Evolutionary conservation across 768 basidiomycete species (phyloP).

Genomic region (Boletus fagicola): DNA sequence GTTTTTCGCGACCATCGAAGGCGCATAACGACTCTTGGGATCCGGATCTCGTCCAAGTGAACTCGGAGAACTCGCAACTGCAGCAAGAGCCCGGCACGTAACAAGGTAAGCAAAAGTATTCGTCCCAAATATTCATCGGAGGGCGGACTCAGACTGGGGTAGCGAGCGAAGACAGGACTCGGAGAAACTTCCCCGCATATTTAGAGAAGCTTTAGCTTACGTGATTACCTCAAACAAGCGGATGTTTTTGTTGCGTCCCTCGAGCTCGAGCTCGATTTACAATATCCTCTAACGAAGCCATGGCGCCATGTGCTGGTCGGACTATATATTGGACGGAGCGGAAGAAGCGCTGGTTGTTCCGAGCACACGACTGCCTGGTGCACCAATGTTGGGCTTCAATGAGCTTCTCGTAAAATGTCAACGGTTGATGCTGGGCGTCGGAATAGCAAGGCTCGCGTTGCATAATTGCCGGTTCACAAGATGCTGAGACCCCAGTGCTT

Average conservation of each 20-base stretch:
- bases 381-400: not conserved
- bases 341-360: not conserved
- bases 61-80: conserved; percentile 1
- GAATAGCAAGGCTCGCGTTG: too few species aligned
- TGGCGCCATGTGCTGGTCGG: too few species aligned
- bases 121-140: conserved; percentile 10
- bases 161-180: not conserved
- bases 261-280: too few species aligned
- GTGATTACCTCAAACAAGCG: conserved; percentile 1
- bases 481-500: too few species aligned
- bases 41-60: conserved; percentile 6
- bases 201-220: not conserved
- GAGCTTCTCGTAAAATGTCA: not conserved
- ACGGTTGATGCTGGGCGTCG: not conserved
- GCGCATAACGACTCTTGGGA: not conserved
- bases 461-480: too few species aligned
- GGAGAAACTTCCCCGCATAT: not conserved
- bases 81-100: not conserved
- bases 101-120: conserved; percentile 9
- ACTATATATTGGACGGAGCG: too few species aligned
- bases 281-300: too few species aligned
- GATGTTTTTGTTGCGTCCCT: too few species aligned
- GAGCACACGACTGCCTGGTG: not conserved
- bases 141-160: not conserved
- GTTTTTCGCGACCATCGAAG: not conserved